A percentile compares a stretch with the other conserved stretches of the same genome.
Conservation (phyloP, 1,139 yeast species). For the Yamadazyma jaroonii region DNA sequence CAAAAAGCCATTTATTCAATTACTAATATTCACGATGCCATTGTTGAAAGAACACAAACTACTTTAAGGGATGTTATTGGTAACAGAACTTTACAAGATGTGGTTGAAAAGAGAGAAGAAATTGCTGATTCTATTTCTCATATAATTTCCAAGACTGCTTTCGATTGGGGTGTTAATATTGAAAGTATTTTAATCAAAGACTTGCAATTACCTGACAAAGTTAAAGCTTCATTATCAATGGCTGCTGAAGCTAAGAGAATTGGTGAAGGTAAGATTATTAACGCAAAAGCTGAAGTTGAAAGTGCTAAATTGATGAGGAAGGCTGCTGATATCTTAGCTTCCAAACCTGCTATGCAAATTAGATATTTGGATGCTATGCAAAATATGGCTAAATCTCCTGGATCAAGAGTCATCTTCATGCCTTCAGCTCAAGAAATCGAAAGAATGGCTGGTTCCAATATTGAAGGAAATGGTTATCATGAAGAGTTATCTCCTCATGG, state of each 20-base stretch:
- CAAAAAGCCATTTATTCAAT: constrained; percentile 66
- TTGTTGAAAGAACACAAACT: constrained; percentile 70
- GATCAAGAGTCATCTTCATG: constrained; percentile 72
- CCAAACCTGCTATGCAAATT: constrained; percentile 78
- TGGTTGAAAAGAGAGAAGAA: constrained; percentile 73
- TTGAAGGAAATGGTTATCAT: constrained; percentile 14
- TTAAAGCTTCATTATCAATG: constrained; percentile 63
- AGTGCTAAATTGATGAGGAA: constrained; percentile 75
- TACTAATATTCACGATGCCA: constrained; percentile 54
- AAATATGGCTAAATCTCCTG: constrained; percentile 61
- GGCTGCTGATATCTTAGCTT: constrained; percentile 74
- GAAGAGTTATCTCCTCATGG: constrained; percentile 12
- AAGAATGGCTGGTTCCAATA: constrained; percentile 27
- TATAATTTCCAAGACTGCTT: constrained; percentile 62
- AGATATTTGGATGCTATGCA: constrained; percentile 81
- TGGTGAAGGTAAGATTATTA: constrained; percentile 75
- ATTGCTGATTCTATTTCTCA: constrained; percentile 64
- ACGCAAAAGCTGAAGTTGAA: constrained; percentile 76
- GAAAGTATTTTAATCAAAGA: constrained; percentile 73
- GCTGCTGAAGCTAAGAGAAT: constrained; percentile 78
- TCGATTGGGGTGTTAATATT: constrained; percentile 70
- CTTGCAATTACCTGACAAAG: constrained; percentile 53
- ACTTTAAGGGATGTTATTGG: constrained; percentile 76
- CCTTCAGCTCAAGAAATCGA: constrained; percentile 51
- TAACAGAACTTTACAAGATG: constrained; percentile 64